These are phyloP conservation scores for Scheffersomyces cryptocercus DNA, from an alignment of 1,139 yeast species.

Conservation along the genomic window DNA sequence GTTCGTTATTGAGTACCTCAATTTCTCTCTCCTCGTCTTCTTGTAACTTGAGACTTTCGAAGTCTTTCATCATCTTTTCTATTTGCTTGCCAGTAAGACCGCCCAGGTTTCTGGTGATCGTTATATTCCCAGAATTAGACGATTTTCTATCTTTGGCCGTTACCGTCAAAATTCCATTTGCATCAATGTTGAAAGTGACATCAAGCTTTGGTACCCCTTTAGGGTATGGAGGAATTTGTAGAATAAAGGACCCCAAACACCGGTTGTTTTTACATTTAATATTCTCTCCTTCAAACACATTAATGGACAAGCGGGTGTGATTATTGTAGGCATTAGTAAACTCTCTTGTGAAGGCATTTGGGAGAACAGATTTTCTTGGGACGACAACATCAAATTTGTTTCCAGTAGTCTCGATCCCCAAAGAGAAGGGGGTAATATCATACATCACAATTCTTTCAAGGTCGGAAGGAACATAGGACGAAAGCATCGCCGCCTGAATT, in stretches of 20 bases:
- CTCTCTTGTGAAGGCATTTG: neutral
- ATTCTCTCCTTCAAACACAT: neutral
- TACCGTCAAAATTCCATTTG: neutral
- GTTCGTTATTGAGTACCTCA: too few relatives aligned
- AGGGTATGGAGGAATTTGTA: neutral
- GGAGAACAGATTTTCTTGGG: neutral
- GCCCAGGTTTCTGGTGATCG: neutral
- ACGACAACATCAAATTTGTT: neutral
- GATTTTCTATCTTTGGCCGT: neutral
- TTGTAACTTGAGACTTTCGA: neutral
- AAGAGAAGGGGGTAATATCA: constrained; percentile 50
- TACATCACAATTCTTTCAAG: constrained; percentile 49
- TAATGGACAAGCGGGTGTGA: neutral
- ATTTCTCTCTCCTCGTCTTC: too few relatives aligned
- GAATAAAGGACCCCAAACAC: neutral
- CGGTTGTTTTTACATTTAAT: neutral
- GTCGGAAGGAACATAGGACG: constrained; percentile 58
- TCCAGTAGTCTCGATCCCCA: constrained; percentile 51
- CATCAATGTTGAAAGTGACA: neutral
- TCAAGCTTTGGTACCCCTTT: neutral
- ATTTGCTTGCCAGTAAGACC: neutral
- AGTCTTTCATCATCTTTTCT: neutral
- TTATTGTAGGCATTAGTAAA: neutral
- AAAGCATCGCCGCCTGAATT: constrained; percentile 88
- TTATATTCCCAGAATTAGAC: neutral